Evolutionary conservation across 2,329 filamentous ascomycete species (phyloP).

Genomic region (Ceratocystis ficicola): DNA sequence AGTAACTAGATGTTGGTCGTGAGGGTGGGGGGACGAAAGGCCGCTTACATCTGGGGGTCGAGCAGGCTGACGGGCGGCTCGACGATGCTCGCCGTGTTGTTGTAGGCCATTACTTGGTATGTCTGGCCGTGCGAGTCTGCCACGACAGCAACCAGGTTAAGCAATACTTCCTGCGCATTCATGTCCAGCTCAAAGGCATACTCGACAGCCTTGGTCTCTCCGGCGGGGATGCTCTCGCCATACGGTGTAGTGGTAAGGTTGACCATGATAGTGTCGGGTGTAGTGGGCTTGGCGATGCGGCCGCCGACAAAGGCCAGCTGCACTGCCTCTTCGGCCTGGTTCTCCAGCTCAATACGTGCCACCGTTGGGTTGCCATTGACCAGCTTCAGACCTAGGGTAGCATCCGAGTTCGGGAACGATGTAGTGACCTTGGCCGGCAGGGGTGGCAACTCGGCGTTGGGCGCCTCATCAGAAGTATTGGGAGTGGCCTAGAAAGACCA

Average conservation of each 20-base stretch:
- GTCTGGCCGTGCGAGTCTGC: conserved; percentile 52
- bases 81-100: conserved; percentile 72
- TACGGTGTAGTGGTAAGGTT: conserved; percentile 75
- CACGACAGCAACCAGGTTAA: conserved; percentile 67
- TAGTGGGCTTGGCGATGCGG: conserved; percentile 49
- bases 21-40: conserved; percentile 30
- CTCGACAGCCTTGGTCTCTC: conserved; percentile 61
- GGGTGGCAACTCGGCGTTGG: conserved; percentile 17
- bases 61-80: conserved; percentile 85
- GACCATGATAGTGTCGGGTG: conserved; percentile 48
- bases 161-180: conserved; percentile 75
- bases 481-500: conserved; percentile 15
- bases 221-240: conserved; percentile 59
- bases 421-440: conserved; percentile 40
- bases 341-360: conserved; percentile 69
- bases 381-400: conserved; percentile 80
- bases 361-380: conserved; percentile 83
- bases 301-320: conserved; percentile 66
- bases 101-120: conserved; percentile 69
- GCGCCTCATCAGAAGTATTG: conserved; percentile 11
- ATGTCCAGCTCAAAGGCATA: conserved; percentile 84
- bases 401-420: conserved; percentile 57
- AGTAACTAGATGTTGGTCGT: background rate
- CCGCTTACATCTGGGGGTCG: conserved; percentile 80
- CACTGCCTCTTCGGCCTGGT: conserved; percentile 67